Conservation (phyloP, 2,329 filamentous ascomycete species). For the Xylariaceae sp. region DNA sequence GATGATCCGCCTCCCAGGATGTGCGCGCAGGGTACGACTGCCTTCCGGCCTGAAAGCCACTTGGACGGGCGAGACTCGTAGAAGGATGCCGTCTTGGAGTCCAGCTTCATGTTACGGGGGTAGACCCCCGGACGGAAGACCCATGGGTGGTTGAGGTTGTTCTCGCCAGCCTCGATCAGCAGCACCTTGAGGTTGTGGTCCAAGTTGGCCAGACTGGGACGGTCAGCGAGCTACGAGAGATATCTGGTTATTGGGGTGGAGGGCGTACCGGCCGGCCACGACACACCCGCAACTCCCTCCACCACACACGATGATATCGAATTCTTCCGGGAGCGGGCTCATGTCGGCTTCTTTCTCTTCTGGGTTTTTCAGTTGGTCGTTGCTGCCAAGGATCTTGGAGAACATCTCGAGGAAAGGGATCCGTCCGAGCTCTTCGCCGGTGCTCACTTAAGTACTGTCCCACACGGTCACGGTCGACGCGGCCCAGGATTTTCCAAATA, state of each 20-base stretch:
- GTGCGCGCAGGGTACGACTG: conserved; percentile 68
- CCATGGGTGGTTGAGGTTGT: conserved; percentile 67
- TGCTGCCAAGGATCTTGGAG: conserved; percentile 11
- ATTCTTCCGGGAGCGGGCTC: conserved; percentile 59
- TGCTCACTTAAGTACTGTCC: conserved; percentile 18
- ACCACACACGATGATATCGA: conserved; percentile 73
- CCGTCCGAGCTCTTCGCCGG: conserved; percentile 2
- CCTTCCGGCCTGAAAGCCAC: conserved; percentile 62
- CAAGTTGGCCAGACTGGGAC: conserved; percentile 59
- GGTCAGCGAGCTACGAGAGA: conserved; percentile 27
- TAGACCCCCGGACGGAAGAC: conserved; percentile 70
- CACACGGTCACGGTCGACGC: conserved; percentile 2
- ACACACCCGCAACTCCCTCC: conserved; percentile 61
- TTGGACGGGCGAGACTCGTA: conserved; percentile 71
- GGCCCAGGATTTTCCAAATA: conserved; percentile 17
- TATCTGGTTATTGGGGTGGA: conserved; percentile 2
- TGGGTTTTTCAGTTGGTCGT: conserved; percentile 7
- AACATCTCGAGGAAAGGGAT: conserved; percentile 12
- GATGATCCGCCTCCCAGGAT: conserved; percentile 65
- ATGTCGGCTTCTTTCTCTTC: conserved; percentile 19
- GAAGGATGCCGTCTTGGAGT: conserved; percentile 75
- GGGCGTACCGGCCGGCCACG: conserved; percentile 45
- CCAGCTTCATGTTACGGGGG: conserved; percentile 65
- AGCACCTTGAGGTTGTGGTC: conserved; percentile 64
- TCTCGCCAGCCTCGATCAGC: conserved; percentile 27